phyloP scores from a whole-genome alignment of 2,329 filamentous ascomycete species.

The Calonectria leucothoes region DNA sequence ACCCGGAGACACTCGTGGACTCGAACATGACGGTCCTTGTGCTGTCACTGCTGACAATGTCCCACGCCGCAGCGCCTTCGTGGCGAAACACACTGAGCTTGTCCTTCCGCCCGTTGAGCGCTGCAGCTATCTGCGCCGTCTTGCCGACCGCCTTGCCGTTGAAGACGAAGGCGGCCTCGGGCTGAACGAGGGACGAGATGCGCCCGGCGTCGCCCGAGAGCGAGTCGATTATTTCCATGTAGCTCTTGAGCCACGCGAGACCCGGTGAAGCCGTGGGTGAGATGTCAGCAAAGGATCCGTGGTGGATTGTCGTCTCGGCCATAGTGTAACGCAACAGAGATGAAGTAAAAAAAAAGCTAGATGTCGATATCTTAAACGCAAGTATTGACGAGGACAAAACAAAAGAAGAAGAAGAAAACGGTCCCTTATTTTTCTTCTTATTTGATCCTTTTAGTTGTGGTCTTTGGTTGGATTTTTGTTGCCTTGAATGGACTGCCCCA shows the following conservation, averaged over 20 bases:
- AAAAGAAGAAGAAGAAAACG: neutral
- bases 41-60: neutral
- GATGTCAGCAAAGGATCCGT: neutral
- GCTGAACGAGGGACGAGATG: neutral
- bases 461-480: no score
- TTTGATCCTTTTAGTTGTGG: no score
- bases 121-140: neutral
- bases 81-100: constrained; percentile 3
- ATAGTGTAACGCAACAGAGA: neutral
- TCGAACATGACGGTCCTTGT: constrained; percentile 1
- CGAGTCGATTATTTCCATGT: constrained; percentile 3
- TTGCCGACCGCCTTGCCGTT: neutral
- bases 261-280: neutral
- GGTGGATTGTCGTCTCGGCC: neutral
- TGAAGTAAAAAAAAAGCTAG: neutral
- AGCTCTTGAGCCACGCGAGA: neutral
- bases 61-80: constrained; percentile 5
- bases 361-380: no score
- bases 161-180: neutral
- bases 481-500: neutral
- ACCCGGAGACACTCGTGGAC: neutral
- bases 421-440: neutral
- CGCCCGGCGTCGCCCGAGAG: constrained; percentile 1
- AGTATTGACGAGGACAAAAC: no score
- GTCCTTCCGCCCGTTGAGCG: neutral